Evolutionary conservation across 129 eudicot species (phyloP).

Genomic region (Saposhnikovia divaricata): DNA sequence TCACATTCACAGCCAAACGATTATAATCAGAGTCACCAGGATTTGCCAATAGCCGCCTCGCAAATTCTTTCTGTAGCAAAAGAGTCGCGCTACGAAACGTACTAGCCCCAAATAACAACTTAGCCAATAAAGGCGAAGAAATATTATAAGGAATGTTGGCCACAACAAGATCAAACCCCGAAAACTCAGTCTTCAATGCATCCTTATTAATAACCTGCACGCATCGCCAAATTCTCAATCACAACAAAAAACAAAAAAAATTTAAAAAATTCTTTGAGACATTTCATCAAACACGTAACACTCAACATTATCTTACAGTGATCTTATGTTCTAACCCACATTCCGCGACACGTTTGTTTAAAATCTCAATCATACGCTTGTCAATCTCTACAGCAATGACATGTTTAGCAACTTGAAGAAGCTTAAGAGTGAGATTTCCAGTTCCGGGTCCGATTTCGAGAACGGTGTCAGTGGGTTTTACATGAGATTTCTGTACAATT

Average conservation of each 20-base stretch:
- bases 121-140: conserved; percentile 85
- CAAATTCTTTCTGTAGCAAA: conserved; percentile 90
- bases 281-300: conserved; percentile 41
- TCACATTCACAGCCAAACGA: conserved; percentile 76
- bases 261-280: conserved; percentile 14
- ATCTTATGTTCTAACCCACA: conserved; percentile 38
- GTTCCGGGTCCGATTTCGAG: conserved; percentile 98
- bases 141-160: conserved; percentile 87
- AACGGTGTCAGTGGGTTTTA: conserved; percentile 58
- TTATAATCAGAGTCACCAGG: conserved; percentile 92
- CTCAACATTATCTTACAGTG: conserved; percentile 41
- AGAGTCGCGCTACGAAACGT: conserved; percentile 61
- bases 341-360: conserved; percentile 50
- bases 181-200: conserved; percentile 77
- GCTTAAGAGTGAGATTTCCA: conserved; percentile 84
- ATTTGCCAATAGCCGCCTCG: conserved; percentile 70
- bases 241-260: background rate
- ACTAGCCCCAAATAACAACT: conserved; percentile 63
- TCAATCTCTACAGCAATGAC: conserved; percentile 81
- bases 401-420: conserved; percentile 57
- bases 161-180: conserved; percentile 79
- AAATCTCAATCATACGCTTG: conserved; percentile 67
- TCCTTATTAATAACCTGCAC: conserved; percentile 61
- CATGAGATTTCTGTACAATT: conserved; percentile 50
- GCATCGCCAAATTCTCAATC: conserved; percentile 1